Evolutionary conservation across 371 early-diverging fungal genomes (phyloP), one percentile per base, ranked within the genome.

Genomic region (Sporodiniella umbellata): DNA sequence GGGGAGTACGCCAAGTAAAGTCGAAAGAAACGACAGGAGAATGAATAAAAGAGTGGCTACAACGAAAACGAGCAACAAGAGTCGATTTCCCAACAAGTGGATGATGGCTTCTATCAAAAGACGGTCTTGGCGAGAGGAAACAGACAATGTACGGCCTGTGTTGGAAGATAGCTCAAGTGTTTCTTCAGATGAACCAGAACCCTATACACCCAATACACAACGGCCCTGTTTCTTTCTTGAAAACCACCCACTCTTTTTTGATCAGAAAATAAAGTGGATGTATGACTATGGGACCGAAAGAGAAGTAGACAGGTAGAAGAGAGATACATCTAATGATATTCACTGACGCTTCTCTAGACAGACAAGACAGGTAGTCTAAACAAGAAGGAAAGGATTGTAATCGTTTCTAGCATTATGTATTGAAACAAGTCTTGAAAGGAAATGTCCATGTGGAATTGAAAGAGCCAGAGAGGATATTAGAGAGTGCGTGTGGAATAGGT

Each of bases 291-390:
- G 58, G 17, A 48, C 58, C 22, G 64, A 63, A 42, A 63, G 52
- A 31, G 64, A 63, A 42, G 18, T 54, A 8, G 64, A 63, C 37
- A 57, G 58, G 63, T 62, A 58, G 45, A 24, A 6, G 19, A 18
- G 7, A 30, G 19, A 24, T n/a, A 38, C 7, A 21, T 40, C 30
- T 19, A 18, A 19, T 3, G n/a, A 28, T 18, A 33, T 39, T 33
- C 42, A 33, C 33, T 22, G 5, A 26, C 8, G 43, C n/a, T n/a
- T 46, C 15, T 19, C 45, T 56, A 63, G 63, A 63, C 63, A 63
- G 50, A 58, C 58, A 51, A 54, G 63, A 54, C 63, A 63, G 45
- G 63, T 63, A n/a, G n/a, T n/a, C n/a, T n/a, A 51, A 51, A 39
- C 18, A 28, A 24, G 35, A 31, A 35, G 24, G 11, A 45, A 46